Base-by-base conservation (phyloP, 768 basidiomycete genomes). In the Calocybe indica region DNA sequence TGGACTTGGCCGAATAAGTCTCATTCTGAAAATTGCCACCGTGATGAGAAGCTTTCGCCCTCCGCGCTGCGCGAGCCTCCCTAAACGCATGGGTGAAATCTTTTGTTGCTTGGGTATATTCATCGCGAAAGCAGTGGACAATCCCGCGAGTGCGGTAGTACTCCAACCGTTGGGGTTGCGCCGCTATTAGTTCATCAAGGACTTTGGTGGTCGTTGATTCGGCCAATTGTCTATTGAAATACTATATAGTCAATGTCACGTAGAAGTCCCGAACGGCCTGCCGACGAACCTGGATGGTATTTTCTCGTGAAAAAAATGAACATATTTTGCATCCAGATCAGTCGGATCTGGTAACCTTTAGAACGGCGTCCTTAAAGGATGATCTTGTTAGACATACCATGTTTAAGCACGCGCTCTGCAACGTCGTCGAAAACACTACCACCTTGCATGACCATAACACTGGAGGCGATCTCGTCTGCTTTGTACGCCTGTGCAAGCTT, bases 381-480 rank as follows among this genome's bases (percentile, higher is more conserved):
- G 40, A 14, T 43, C 37, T 1, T 14, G 6, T 7, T 43, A 62
- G 22, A 22, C 70, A 35, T 45, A 73, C 74, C 73, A 45, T 78
- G 60, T 74, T 72, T 88, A 45, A 93, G 75, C 7, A 94, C 91
- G 10, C 84, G 76, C 60, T 91, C 88, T 0, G 92, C 92, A n/a
- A 94, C 75, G 56, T 94, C 92, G 55, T 94, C 92, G 58, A 94
- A 88, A 2, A 92, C 87, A 52, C 84, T 91, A 5, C 92, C 90
- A 34, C 90, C 90, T 60, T 94, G 92, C 92, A 94, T 94, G 31
- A 94, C 82, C 84, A 93, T 89, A 28, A 94, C 92, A 58, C 88
- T 91, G 1, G 88, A 88, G 1, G 92, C 92, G 57, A 94, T 89
- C 62, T 94, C 92, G 60, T 94, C 92, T 8, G 80, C 75, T 60